Percentiles rank a stretch among this genome's conserved stretches.
phyloP scores from a whole-genome alignment of 345 rosid species.

The Gossypium rotundifolium region DNA sequence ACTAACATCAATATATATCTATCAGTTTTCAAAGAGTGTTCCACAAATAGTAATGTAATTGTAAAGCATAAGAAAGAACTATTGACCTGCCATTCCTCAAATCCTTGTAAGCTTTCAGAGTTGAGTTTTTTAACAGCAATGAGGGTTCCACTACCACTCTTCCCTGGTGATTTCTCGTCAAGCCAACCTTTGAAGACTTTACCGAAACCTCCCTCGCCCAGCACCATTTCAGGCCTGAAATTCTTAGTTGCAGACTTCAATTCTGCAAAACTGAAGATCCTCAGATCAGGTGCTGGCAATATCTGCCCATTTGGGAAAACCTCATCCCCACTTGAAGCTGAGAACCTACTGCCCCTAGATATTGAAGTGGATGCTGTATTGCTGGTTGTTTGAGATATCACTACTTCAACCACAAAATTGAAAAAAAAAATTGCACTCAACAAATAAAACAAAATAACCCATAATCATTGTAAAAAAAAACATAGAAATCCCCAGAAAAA shows the following conservation, averaged over 20 bases:
- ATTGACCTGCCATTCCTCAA: constrained; percentile 89
- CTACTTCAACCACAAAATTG: constrained; percentile 25
- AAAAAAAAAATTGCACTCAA: neutral
- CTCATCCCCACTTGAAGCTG: constrained; percentile 53
- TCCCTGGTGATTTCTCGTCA: constrained; percentile 58
- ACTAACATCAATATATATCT: neutral
- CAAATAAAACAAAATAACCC: constrained; percentile 12
- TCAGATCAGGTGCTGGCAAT: constrained; percentile 55
- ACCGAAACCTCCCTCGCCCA: constrained; percentile 94
- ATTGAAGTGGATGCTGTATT: constrained; percentile 44
- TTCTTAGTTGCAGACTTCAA: constrained; percentile 65
- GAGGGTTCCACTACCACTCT: constrained; percentile 47
- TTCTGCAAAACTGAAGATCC: constrained; percentile 59
- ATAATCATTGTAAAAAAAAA: neutral
- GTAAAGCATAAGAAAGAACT: constrained; percentile 6
- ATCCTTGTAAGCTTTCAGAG: constrained; percentile 79
- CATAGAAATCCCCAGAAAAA: neutral
- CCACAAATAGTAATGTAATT: neutral
- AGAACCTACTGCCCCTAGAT: constrained; percentile 60
- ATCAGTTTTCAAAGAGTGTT: neutral
- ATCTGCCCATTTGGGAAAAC: constrained; percentile 54
- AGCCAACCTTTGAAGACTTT: constrained; percentile 92
- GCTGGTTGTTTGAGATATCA: constrained; percentile 53
- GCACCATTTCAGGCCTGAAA: constrained; percentile 66
- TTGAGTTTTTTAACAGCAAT: constrained; percentile 85